phyloP scores from a whole-genome alignment of 495 filamentous ascomycete genomes.

The Amorphotheca resinae region DNA sequence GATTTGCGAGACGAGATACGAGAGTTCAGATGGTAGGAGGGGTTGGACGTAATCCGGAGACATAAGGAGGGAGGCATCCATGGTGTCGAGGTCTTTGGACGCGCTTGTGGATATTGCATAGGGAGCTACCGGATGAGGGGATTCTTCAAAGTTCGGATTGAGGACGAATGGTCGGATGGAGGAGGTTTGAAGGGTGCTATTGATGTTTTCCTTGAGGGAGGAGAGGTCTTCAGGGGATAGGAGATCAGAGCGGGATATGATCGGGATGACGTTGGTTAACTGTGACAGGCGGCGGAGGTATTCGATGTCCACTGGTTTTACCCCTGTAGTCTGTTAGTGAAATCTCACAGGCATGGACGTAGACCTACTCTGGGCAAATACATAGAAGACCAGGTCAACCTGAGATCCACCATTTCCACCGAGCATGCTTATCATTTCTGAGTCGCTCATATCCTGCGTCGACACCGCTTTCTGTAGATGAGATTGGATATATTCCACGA shows the following conservation, averaged over 20 bases:
- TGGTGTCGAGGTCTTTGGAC: slow-evolving; percentile 66
- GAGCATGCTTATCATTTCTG: slow-evolving; percentile 67
- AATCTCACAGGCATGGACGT: slow-evolving; percentile 3
- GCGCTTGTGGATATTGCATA: slow-evolving; percentile 75
- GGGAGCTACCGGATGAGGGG: slow-evolving; percentile 31
- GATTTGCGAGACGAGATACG: slow-evolving; percentile 52
- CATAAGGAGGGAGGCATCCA: slow-evolving; percentile 96
- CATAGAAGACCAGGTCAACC: slow-evolving; percentile 79
- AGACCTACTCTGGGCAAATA: slow-evolving; percentile 53
- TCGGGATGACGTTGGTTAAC: slow-evolving; percentile 78
- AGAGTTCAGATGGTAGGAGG: slow-evolving; percentile 65
- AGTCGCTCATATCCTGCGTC: slow-evolving; percentile 45
- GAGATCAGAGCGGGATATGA: slow-evolving; percentile 69
- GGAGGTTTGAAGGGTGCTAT: slow-evolving; percentile 43
- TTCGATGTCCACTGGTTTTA: slow-evolving; percentile 61
- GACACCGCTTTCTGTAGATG: slow-evolving; percentile 55
- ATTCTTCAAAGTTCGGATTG: slow-evolving; percentile 27
- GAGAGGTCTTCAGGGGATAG: slow-evolving; percentile 47
- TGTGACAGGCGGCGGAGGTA: slow-evolving; percentile 60
- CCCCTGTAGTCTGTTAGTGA: slow-evolving; percentile 35
- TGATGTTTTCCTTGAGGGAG: slow-evolving; percentile 48
- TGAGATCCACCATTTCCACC: slow-evolving; percentile 80
- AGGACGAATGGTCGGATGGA: slow-evolving; percentile 59
- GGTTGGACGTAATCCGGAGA: slow-evolving; percentile 85
- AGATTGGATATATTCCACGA: slow-evolving; percentile 63